Conservation (phyloP, 345 rosid species). For the Gossypium herbaceum region DNA sequence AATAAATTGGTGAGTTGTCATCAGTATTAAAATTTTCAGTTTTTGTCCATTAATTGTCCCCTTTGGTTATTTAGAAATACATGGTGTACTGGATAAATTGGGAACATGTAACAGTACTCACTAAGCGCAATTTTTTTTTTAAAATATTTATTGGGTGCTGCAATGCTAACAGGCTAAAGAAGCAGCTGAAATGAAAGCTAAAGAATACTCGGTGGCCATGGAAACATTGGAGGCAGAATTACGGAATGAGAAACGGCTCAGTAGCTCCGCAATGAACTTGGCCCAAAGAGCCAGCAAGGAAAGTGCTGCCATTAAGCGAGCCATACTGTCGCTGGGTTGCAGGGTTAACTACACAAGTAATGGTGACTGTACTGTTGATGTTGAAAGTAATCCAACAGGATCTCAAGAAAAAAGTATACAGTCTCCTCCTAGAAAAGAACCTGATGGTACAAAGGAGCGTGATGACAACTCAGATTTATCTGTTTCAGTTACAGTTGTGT, state of each 20-base stretch:
- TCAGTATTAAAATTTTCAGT: conserved; percentile 13
- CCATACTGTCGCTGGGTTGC: conserved; percentile 84
- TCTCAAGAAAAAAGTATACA: conserved; percentile 23
- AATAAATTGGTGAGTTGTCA: neutral
- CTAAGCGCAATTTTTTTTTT: neutral
- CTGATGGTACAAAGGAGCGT: conserved; percentile 21
- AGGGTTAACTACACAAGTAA: conserved; percentile 60
- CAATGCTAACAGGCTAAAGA: conserved; percentile 62
- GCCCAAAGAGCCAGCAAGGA: conserved; percentile 75
- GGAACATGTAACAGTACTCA: neutral
- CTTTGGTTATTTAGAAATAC: neutral
- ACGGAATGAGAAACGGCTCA: conserved; percentile 55
- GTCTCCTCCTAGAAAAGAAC: conserved; percentile 33
- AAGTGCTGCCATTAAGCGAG: conserved; percentile 60
- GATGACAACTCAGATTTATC: conserved; percentile 57
- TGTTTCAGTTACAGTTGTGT: conserved; percentile 49
- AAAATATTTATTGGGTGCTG: conserved; percentile 8
- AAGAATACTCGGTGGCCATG: conserved; percentile 38
- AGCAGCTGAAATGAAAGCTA: conserved; percentile 63
- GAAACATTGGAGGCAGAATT: conserved; percentile 62
- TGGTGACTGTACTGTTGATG: conserved; percentile 57
- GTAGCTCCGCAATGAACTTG: conserved; percentile 54
- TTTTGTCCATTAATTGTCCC: neutral
- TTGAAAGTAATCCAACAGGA: conserved; percentile 36
- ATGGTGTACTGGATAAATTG: neutral